A percentile compares a stretch with the other conserved stretches of the same genome.
Evolutionary conservation across 2,329 filamentous ascomycete species (phyloP).

Genomic region (Escovopsis sp.): DNA sequence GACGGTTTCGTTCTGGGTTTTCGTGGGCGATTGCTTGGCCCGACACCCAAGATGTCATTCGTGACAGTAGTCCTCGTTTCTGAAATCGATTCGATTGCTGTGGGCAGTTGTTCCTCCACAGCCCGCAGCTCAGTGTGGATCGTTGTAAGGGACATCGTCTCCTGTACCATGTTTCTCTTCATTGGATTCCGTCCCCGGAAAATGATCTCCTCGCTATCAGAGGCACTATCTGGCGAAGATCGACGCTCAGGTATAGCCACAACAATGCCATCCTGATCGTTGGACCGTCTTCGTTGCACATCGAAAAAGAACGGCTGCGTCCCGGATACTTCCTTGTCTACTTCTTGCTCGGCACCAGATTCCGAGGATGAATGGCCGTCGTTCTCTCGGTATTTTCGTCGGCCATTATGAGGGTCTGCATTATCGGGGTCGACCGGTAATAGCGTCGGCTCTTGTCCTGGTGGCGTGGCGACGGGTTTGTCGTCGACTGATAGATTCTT

Average conservation of each 20-base stretch:
- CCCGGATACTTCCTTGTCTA: constrained; percentile 7
- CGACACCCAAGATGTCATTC: constrained; percentile 7
- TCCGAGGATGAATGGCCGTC: neutral
- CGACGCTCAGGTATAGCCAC: constrained; percentile 9
- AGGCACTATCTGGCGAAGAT: constrained; percentile 20
- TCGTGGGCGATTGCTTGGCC: constrained; percentile 6
- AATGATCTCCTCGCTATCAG: constrained; percentile 54
- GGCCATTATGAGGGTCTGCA: neutral
- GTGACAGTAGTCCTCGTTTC: neutral
- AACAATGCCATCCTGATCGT: neutral
- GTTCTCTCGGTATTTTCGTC: neutral
- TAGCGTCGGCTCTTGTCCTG: neutral
- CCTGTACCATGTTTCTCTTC: constrained; percentile 8
- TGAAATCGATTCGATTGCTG: neutral
- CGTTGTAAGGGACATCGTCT: constrained; percentile 11
- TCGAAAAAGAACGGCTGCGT: constrained; percentile 23
- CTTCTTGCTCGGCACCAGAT: constrained; percentile 9
- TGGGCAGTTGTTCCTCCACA: neutral
- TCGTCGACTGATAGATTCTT: constrained; percentile 13
- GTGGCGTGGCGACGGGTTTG: neutral
- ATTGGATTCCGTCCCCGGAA: constrained; percentile 41
- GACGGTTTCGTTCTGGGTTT: constrained; percentile 8
- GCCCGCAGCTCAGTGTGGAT: constrained; percentile 16
- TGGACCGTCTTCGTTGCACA: constrained; percentile 8
- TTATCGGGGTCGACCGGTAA: neutral